Conservation (phyloP, 148 eudicot species). For the Amaranthus hypochondriacus region DNA sequence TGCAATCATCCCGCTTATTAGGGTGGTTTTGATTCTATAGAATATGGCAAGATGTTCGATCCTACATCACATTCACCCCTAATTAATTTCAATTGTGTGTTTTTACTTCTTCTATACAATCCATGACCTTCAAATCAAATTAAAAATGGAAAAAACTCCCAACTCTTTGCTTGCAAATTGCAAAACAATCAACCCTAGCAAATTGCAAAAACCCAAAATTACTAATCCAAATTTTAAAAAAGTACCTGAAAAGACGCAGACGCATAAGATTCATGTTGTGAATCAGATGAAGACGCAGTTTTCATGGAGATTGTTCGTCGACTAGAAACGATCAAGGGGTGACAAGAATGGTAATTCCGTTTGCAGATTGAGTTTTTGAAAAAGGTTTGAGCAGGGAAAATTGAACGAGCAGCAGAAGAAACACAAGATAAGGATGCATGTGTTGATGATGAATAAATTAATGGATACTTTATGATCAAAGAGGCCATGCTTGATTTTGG, state of each 20-base stretch:
- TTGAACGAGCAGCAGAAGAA: conserved; percentile 1
- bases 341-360: background rate
- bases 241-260: conserved; percentile 24
- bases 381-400: conserved; percentile 1
- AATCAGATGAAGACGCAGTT: conserved; percentile 14
- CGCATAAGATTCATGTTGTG: conserved; percentile 6
- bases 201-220: background rate
- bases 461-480: background rate
- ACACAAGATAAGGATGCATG: background rate
- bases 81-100: too few relatives aligned
- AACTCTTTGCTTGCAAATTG: background rate
- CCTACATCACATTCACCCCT: too few relatives aligned
- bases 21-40: too few relatives aligned
- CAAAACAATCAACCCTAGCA: background rate
- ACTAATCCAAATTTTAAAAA: background rate
- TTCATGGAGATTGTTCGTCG: conserved; percentile 26
- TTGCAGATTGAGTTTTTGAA: conserved; percentile 18
- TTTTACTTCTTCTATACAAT: too few relatives aligned
- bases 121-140: background rate
- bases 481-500: background rate
- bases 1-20: too few relatives aligned
- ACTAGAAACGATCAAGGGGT: background rate
- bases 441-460: conserved; percentile 6
- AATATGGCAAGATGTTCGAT: too few relatives aligned
- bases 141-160: background rate